Percentiles rank a stretch among this genome's conserved stretches.
Evolutionary conservation across 2,329 filamentous ascomycete species (phyloP).

Genomic region (Chalaropsis thielavioides): DNA sequence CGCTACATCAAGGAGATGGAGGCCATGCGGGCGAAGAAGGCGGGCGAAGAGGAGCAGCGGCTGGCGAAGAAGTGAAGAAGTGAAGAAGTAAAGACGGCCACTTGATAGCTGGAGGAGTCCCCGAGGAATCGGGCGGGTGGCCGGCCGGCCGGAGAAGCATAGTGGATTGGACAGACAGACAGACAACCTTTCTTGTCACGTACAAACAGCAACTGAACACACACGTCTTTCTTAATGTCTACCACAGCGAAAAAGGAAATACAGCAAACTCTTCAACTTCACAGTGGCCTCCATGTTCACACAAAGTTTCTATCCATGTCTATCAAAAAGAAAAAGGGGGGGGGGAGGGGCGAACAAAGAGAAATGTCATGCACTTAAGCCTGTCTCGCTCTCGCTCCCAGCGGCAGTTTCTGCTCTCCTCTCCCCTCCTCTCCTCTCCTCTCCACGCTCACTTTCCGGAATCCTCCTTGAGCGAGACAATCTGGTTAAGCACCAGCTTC

Average conservation of each 20-base stretch:
- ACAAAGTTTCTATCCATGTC: background rate
- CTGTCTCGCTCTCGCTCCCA: no score
- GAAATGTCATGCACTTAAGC: background rate
- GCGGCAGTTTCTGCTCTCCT: background rate
- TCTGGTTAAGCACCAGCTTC: slow-evolving; percentile 78
- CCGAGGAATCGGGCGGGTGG: no score
- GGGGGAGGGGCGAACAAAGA: background rate
- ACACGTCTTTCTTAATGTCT: background rate
- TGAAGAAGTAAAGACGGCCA: background rate
- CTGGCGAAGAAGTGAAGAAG: slow-evolving; percentile 11
- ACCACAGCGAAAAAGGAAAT: no score
- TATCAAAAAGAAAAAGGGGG: background rate
- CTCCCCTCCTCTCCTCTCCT: background rate
- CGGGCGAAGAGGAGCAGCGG: slow-evolving; percentile 8
- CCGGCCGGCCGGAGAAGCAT: background rate
- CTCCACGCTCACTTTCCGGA: slow-evolving; percentile 40
- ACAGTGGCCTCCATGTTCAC: background rate
- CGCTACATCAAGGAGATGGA: slow-evolving; percentile 33
- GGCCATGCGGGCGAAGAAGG: slow-evolving; percentile 9
- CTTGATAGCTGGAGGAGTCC: background rate
- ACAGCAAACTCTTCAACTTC: background rate
- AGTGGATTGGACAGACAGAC: background rate
- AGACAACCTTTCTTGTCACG: no score
- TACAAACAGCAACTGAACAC: no score
- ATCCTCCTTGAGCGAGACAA: slow-evolving; percentile 84